phyloP scores from a whole-genome alignment of 1,284 basidiomycete genomes.

The Leccinum pachyderme region DNA sequence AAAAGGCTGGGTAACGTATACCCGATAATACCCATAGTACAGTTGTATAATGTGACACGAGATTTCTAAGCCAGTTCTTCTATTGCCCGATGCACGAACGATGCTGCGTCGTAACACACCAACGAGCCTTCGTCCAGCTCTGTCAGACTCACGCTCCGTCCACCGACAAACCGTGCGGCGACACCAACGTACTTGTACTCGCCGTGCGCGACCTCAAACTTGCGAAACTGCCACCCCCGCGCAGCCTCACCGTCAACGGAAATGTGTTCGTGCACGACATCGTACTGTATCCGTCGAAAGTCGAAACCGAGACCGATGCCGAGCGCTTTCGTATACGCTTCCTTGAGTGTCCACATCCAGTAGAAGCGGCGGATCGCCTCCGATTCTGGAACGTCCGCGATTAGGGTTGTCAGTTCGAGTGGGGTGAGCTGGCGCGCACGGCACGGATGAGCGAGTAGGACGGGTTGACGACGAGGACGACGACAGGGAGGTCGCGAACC shows the following conservation, averaged over 20 bases:
- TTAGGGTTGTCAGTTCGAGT: slow-evolving; percentile 47
- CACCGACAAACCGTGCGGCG: slow-evolving; percentile 54
- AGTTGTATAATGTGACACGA: slow-evolving; percentile 10
- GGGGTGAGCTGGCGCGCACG: slow-evolving; percentile 48
- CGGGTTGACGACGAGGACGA: not conserved
- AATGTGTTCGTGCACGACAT: slow-evolving; percentile 48
- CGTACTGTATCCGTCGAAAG: slow-evolving; percentile 70
- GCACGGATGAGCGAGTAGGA: slow-evolving; percentile 9
- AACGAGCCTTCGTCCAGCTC: slow-evolving; percentile 41
- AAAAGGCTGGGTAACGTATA: slow-evolving; percentile 6
- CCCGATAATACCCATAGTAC: slow-evolving; percentile 16
- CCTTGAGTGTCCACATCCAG: slow-evolving; percentile 84
- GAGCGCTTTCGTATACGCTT: slow-evolving; percentile 83
- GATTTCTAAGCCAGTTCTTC: slow-evolving; percentile 34
- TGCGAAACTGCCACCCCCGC: slow-evolving; percentile 63
- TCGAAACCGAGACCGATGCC: slow-evolving; percentile 81
- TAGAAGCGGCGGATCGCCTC: slow-evolving; percentile 60
- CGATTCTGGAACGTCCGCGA: slow-evolving; percentile 36
- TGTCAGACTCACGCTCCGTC: slow-evolving; percentile 22
- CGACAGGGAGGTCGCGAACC: not conserved
- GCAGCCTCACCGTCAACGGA: slow-evolving; percentile 57
- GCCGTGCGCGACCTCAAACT: slow-evolving; percentile 49
- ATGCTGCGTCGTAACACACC: slow-evolving; percentile 41
- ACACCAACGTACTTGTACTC: slow-evolving; percentile 61
- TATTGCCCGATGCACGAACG: slow-evolving; percentile 48